These are phyloP conservation scores for Suhomyces pyralidae DNA, from an alignment of 805 yeast genomes.

Conservation along the genomic window DNA sequence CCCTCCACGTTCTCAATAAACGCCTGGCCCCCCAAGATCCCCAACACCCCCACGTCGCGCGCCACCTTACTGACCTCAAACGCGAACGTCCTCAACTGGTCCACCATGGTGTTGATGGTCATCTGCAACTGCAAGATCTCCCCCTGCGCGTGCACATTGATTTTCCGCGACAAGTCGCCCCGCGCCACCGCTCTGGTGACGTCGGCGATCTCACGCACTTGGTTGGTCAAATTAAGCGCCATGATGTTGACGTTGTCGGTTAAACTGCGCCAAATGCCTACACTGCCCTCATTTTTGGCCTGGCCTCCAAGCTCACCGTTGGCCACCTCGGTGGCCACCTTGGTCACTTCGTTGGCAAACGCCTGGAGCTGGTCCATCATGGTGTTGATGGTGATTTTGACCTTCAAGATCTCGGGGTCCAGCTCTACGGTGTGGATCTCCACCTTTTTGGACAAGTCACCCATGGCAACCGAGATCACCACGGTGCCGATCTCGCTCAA, in stretches of 20 bases:
- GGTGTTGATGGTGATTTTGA: constrained; percentile 76
- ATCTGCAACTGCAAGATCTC: constrained; percentile 82
- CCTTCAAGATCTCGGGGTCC: constrained; percentile 76
- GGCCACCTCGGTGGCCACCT: constrained; percentile 86
- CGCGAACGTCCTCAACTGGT: constrained; percentile 77
- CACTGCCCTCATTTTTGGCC: constrained; percentile 79
- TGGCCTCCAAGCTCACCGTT: constrained; percentile 90
- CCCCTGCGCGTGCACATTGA: constrained; percentile 89
- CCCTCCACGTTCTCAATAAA: constrained; percentile 76
- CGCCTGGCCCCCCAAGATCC: constrained; percentile 87
- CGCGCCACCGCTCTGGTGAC: constrained; percentile 86
- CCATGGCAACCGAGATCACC: constrained; percentile 84
- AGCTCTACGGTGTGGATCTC: constrained; percentile 66
- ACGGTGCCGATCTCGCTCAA: constrained; percentile 80
- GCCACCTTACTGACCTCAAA: constrained; percentile 86
- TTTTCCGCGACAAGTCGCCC: constrained; percentile 79
- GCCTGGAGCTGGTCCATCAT: constrained; percentile 88
- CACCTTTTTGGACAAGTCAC: constrained; percentile 80
- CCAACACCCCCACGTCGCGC: constrained; percentile 86
- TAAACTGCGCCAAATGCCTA: constrained; percentile 83
- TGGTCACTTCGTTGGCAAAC: constrained; percentile 77
- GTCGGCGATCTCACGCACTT: constrained; percentile 78
- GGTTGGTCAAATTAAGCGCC: constrained; percentile 77
- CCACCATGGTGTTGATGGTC: constrained; percentile 87
- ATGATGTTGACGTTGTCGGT: constrained; percentile 83